Base-by-base conservation (phyloP, 176 grass and related monocot genomes). In the Lolium multiflorum region DNA sequence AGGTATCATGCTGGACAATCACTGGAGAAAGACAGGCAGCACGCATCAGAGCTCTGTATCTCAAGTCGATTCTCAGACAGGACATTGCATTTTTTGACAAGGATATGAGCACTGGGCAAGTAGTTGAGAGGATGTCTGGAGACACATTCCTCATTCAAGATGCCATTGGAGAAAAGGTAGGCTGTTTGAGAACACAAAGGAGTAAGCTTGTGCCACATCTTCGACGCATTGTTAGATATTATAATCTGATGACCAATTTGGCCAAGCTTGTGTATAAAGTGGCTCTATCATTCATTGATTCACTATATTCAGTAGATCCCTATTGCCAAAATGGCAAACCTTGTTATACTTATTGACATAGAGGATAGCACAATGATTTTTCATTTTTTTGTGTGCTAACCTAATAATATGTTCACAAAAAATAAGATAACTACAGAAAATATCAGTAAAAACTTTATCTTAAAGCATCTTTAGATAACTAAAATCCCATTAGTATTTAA, bases 1-100 rank as follows among this genome's bases (percentile, higher is more conserved):
- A 90, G 83, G 88, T 86, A 43, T 82, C 83, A 77, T 89, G 78
- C 58, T 89, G 88, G 88, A 86, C 78, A 85, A 89, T 89, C 17
- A 82, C 88, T n/a, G 83, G 88, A 77, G 88, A 90, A 90, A 90
- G 83, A 43, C 83, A 86, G 46, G 88, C 83, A 43, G 70, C 83
- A 52, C 50, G 78, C 15, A 89, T 89, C 41, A 81, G 88, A 76
- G 60, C 78, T 28, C 12, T 82, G 71, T 89, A 89, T 69, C 83
- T 89, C 20, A 81, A 86, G 61, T 41, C 83, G 11, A 82, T 90
- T 35, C 63, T 90, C 21, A 77, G 78, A 54, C 88, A 90, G 17
- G 88, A 86, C 37, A 86, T 90, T 77, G 55, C 88, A 14, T 90
- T 71, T 57, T 90, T 86, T 78, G 79, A 86, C 79, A 82, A 82